Conservation (phyloP, 1,139 yeast species). For the Suhomyces bribrorum region DNA sequence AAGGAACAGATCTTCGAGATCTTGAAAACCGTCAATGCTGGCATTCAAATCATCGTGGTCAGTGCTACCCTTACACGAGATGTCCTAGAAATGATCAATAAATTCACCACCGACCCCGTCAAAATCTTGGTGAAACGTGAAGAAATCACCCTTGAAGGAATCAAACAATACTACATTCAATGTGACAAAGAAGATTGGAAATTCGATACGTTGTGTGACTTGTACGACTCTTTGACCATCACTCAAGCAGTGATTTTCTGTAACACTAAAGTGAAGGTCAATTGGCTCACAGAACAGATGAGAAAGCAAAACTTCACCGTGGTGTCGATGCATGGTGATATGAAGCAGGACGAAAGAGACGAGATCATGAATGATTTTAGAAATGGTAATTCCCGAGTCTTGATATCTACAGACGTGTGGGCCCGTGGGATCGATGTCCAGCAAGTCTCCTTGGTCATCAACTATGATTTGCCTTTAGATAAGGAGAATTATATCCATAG, state of each 20-base stretch:
- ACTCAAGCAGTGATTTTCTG: slow-evolving; percentile 97
- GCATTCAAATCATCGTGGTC: slow-evolving; percentile 89
- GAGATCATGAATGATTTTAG: slow-evolving; percentile 85
- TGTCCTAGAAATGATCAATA: slow-evolving; percentile 80
- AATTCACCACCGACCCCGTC: slow-evolving; percentile 89
- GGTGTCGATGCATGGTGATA: slow-evolving; percentile 94
- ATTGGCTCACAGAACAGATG: slow-evolving; percentile 84
- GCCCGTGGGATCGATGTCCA: slow-evolving; percentile 98
- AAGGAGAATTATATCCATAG: slow-evolving; percentile 91
- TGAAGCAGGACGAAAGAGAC: slow-evolving; percentile 93
- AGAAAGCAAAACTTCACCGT: slow-evolving; percentile 82
- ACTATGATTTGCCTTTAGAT: slow-evolving; percentile 85
- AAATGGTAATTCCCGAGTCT: slow-evolving; percentile 74
- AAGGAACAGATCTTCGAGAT: slow-evolving; percentile 91
- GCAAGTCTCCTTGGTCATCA: slow-evolving; percentile 92
- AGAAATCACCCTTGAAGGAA: slow-evolving; percentile 85
- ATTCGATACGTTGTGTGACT: slow-evolving; percentile 88
- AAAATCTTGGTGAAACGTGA: slow-evolving; percentile 89
- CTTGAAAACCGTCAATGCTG: slow-evolving; percentile 74
- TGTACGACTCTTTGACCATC: slow-evolving; percentile 90
- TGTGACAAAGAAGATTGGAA: slow-evolving; percentile 95
- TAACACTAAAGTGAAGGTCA: slow-evolving; percentile 88
- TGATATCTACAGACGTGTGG: slow-evolving; percentile 96
- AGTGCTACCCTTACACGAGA: slow-evolving; percentile 90
- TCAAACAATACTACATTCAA: slow-evolving; percentile 81